phyloP scores from a whole-genome alignment of 306 rosid species.

The Fragaria ananassa region DNA sequence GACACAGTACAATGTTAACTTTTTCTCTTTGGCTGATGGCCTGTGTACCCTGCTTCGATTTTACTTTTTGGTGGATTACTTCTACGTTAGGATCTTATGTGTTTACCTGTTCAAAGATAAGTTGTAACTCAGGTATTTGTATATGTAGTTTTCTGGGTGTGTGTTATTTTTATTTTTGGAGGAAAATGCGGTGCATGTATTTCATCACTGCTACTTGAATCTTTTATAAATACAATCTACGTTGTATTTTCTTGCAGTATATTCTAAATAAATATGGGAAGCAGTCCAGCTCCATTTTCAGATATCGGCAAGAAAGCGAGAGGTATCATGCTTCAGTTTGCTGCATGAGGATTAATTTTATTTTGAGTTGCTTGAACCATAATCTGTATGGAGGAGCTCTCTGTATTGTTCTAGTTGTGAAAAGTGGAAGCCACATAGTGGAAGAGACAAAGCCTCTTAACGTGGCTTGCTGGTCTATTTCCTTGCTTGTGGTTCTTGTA shows the following conservation, averaged over 20 bases:
- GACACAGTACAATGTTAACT: not conserved
- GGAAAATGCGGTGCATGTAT: not conserved
- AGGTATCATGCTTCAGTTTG: constrained; percentile 43
- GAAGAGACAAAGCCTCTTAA: not conserved
- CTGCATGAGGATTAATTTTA: not conserved
- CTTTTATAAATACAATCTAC: not conserved
- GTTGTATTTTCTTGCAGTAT: not conserved
- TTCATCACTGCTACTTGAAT: too few relatives aligned
- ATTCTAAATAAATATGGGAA: constrained; percentile 53
- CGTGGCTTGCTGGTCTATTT: not conserved
- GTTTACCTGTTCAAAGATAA: not conserved
- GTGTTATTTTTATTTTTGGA: not conserved
- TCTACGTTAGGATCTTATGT: not conserved
- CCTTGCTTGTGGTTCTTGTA: not conserved
- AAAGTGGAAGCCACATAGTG: not conserved
- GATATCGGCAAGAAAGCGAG: constrained; percentile 83
- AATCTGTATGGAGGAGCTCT: not conserved
- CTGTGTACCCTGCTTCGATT: not conserved
- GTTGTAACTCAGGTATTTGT: not conserved
- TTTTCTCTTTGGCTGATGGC: not conserved
- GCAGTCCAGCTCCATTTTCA: constrained; percentile 81
- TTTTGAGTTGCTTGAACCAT: not conserved
- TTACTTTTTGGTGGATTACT: not conserved
- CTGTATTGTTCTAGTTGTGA: not conserved
- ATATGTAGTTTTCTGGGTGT: not conserved